Conservation (phyloP, 2,329 filamentous ascomycete genomes). For the Fusarium sulawesiense region DNA sequence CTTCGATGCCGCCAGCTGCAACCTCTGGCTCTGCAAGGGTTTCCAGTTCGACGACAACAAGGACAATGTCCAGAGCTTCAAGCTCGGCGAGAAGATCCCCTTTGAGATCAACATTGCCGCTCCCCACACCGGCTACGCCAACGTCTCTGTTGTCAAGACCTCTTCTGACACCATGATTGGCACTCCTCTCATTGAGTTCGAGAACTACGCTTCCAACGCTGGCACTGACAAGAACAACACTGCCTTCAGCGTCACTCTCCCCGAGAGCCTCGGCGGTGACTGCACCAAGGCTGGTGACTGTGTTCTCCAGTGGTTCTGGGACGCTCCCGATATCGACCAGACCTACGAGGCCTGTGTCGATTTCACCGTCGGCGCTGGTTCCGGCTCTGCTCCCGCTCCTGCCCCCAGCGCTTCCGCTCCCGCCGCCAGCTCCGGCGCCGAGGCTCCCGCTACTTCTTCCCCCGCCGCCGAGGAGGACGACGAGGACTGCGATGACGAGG, state of each 20-base stretch:
- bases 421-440: conserved; percentile 11
- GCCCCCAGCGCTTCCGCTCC: conserved; percentile 9
- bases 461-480: conserved; percentile 25
- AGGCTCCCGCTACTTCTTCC: not conserved
- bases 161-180: conserved; percentile 64
- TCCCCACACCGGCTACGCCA: conserved; percentile 60
- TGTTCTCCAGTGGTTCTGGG: conserved; percentile 73
- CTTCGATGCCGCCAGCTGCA: conserved; percentile 48
- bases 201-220: conserved; percentile 63
- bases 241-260: conserved; percentile 67
- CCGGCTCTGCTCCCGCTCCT: conserved; percentile 8
- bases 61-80: conserved; percentile 56
- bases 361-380: conserved; percentile 53
- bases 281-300: conserved; percentile 62
- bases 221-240: conserved; percentile 56
- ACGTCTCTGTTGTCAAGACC: conserved; percentile 69
- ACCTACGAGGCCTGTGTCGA: conserved; percentile 74
- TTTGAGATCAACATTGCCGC: conserved; percentile 57
- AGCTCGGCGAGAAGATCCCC: conserved; percentile 56
- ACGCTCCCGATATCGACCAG: conserved; percentile 65
- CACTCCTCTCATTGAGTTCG: conserved; percentile 64
- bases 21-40: conserved; percentile 61
- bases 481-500: conserved; percentile 31
- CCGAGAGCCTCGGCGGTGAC: conserved; percentile 56
- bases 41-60: conserved; percentile 59